These are phyloP conservation scores for Nepenthes mirabilis DNA, from an alignment of 148 eudicot genomes.

Conservation along the genomic window DNA sequence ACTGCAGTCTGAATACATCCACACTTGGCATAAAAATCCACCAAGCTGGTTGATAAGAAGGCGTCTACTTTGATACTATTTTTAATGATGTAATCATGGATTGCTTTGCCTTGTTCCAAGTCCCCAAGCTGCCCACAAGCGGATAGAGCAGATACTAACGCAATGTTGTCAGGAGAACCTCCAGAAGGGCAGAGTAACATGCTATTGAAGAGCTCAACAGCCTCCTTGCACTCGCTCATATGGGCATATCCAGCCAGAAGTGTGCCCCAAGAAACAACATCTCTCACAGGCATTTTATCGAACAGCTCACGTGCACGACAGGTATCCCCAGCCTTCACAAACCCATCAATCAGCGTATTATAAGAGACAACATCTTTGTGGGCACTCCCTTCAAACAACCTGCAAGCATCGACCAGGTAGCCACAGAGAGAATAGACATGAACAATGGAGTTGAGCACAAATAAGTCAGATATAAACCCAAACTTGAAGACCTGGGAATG, in stretches of 20 bases:
- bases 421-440: constrained; percentile 24
- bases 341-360: constrained; percentile 64
- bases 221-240: constrained; percentile 35
- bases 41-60: constrained; percentile 49
- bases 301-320: constrained; percentile 40
- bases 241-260: constrained; percentile 62
- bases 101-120: constrained; percentile 39
- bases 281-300: constrained; percentile 51
- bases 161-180: constrained; percentile 38
- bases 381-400: constrained; percentile 44
- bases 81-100: constrained; percentile 31
- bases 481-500: constrained; percentile 46
- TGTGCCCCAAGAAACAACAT: constrained; percentile 73
- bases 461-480: constrained; percentile 45
- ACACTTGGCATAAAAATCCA: constrained; percentile 66
- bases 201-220: constrained; percentile 42
- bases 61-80: constrained; percentile 25
- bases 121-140: constrained; percentile 74
- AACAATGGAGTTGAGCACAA: constrained; percentile 49
- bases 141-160: constrained; percentile 61
- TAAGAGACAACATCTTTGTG: constrained; percentile 50
- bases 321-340: constrained; percentile 48
- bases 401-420: constrained; percentile 20
- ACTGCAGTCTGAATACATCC: constrained; percentile 49
- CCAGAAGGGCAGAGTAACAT: constrained; percentile 24